These are phyloP conservation scores for Angophora floribunda DNA, from an alignment of 345 rosid genomes.

Conservation along the genomic window DNA sequence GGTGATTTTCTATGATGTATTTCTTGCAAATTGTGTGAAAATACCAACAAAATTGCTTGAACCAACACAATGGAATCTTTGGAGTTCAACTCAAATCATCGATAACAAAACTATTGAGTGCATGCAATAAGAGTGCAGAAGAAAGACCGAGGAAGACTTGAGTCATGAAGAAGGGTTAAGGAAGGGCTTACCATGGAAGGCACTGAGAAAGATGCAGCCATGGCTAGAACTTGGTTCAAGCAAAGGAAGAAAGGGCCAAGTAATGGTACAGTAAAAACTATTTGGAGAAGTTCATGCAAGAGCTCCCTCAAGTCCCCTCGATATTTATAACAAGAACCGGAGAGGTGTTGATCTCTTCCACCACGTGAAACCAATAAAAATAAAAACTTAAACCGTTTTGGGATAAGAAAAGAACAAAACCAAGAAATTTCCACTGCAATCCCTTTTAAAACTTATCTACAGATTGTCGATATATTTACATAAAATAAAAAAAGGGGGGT, in stretches of 20 bases:
- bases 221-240: slow-evolving; percentile 30
- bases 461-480: background rate
- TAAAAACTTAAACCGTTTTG: background rate
- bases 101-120: background rate
- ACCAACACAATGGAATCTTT: background rate
- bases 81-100: background rate
- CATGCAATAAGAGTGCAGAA: background rate
- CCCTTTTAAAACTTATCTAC: background rate
- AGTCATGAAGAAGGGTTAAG: background rate
- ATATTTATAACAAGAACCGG: slow-evolving; percentile 20
- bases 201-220: slow-evolving; percentile 89
- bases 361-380: background rate
- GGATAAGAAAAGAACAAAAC: background rate
- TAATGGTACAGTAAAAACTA: background rate
- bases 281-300: slow-evolving; percentile 24
- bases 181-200: slow-evolving; percentile 67
- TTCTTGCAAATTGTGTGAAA: background rate
- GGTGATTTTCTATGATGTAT: background rate
- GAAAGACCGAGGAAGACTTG: background rate
- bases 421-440: slow-evolving; percentile 4
- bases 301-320: slow-evolving; percentile 6
- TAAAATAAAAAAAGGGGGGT: background rate
- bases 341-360: background rate
- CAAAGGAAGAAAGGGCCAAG: background rate
- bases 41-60: background rate